Evolutionary conservation across 352 stramenopile genomes (phyloP), one percentile per base, ranked within the genome.

Genomic region (Stephanocyclus meneghinianus): DNA sequence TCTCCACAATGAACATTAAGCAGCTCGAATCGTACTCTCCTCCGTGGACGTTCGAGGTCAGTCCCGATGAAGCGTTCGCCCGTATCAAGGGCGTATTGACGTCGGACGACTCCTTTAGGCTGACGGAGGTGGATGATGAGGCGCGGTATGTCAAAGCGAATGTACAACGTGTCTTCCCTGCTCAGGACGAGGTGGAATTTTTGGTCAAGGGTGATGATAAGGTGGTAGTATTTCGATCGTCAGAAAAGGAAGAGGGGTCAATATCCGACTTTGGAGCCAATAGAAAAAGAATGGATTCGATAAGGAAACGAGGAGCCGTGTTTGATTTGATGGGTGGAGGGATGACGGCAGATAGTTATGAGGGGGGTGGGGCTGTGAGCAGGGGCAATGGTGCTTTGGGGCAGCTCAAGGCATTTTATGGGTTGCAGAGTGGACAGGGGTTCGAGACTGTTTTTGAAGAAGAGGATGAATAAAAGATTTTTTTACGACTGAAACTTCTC

Each of bases 391-490:
- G 78, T 29, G 68, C 81, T 1, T 63, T 87, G 16, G 87, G 87
- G 29, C 88, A 93, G 53, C 57, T 93, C 0, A 93, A 93, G 71
- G 85, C 87, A 30, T 93, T 93, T 70, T 93, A 91, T 77, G 88
- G 88, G 66, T 74, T 91, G 29, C 83, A 92, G 45, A 87, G 65
- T 71, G 88, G 88, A 10, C 15, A 77, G 44, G 88, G 88, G 32
- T 93, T 91, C 79, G 80, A 93, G 73, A 74, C 79, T 44, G 80
- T 92, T n/a, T 82, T 92, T 75, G 67, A 87, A 48, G 83, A 92
- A 13, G 73, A 85, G 60, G 64, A 85, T n/a, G 2, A 48, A 48
- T 48, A 48, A 37, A 26, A 60, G 2, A 21, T 26, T 6, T 55
- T 26, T 55, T 6, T 21, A 55, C 35, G 7, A 40, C 35, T 40